A percentile compares a stretch with the other conserved stretches of the same genome.
Conservation (phyloP, 768 basidiomycete species). For the Termitomyces sp. region DNA sequence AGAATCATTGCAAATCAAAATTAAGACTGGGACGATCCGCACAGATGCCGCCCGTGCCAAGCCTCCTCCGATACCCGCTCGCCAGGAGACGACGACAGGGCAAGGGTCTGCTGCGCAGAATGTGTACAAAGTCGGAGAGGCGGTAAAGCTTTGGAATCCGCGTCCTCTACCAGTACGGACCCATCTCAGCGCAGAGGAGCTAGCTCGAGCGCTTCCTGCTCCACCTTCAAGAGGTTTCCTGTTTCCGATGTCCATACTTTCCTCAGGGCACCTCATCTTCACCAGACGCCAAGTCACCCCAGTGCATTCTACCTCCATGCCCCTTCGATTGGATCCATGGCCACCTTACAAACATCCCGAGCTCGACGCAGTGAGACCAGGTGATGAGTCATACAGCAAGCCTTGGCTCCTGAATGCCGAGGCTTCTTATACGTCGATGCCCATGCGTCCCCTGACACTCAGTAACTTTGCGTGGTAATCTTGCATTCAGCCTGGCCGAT, state of each 20-base stretch:
- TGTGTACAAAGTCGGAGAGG: neutral
- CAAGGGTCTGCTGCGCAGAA: neutral
- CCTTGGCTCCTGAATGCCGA: conserved; percentile 29
- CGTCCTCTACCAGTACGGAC: conserved; percentile 17
- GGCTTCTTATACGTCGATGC: conserved; percentile 38
- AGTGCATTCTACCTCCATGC: conserved; percentile 27
- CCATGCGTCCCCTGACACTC: conserved; percentile 40
- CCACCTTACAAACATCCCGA: conserved; percentile 14
- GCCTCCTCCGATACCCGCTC: conserved; percentile 15
- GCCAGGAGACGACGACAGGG: neutral
- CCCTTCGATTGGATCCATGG: conserved; percentile 21
- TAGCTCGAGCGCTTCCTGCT: conserved; percentile 24
- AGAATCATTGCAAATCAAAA: conserved; percentile 22
- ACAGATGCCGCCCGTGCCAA: conserved; percentile 1
- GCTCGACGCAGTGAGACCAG: neutral
- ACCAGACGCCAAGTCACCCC: conserved; percentile 9
- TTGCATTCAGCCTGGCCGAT: conserved; percentile 34
- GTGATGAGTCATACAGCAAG: conserved; percentile 7
- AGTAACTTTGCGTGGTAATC: conserved; percentile 31
- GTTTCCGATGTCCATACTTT: neutral
- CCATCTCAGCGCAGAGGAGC: conserved; percentile 12
- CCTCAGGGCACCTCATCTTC: conserved; percentile 2
- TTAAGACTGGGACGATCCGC: conserved; percentile 19
- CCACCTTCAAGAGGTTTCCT: conserved; percentile 23
- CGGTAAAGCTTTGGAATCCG: neutral